These are phyloP conservation scores for Rutstroemia sydowiana DNA, from an alignment of 2,329 filamentous ascomycete genomes.

Conservation along the genomic window DNA sequence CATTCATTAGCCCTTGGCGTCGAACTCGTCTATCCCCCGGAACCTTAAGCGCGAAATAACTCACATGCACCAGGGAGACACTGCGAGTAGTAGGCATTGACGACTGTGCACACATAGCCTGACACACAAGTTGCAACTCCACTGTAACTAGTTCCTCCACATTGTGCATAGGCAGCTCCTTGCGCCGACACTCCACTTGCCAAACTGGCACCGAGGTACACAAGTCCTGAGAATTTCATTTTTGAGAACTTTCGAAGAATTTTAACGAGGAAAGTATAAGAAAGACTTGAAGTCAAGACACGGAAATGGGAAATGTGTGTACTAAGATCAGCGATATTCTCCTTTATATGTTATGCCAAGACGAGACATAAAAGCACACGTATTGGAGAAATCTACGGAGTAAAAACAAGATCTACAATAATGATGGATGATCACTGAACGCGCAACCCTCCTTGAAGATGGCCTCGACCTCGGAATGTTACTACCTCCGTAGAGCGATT, in stretches of 20 bases:
- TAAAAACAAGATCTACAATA: too few species aligned
- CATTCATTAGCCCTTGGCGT: too few species aligned
- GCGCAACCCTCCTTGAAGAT: too few species aligned
- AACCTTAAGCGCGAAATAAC: background rate
- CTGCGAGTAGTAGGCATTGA: conserved; percentile 30
- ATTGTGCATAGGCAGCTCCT: conserved; percentile 11
- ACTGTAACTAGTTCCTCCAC: conserved; percentile 27
- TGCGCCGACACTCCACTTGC: conserved; percentile 1
- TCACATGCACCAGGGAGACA: conserved; percentile 20
- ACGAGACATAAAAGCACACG: too few species aligned
- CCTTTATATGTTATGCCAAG: too few species aligned
- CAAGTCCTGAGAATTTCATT: background rate
- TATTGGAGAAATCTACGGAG: too few species aligned
- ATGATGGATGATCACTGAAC: too few species aligned
- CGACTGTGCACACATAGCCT: conserved; percentile 25
- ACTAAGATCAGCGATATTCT: too few species aligned
- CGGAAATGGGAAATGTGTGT: too few species aligned
- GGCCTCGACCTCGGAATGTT: too few species aligned
- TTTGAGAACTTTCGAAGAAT: background rate
- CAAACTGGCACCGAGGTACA: background rate
- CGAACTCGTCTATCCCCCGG: background rate
- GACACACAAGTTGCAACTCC: conserved; percentile 28
- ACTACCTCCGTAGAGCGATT: too few species aligned
- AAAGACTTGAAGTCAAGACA: background rate
- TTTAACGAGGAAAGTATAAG: background rate